These are phyloP conservation scores for Lobosporangium transversale DNA, from an alignment of 192 early-diverging fungal genomes.

Conservation along the genomic window DNA sequence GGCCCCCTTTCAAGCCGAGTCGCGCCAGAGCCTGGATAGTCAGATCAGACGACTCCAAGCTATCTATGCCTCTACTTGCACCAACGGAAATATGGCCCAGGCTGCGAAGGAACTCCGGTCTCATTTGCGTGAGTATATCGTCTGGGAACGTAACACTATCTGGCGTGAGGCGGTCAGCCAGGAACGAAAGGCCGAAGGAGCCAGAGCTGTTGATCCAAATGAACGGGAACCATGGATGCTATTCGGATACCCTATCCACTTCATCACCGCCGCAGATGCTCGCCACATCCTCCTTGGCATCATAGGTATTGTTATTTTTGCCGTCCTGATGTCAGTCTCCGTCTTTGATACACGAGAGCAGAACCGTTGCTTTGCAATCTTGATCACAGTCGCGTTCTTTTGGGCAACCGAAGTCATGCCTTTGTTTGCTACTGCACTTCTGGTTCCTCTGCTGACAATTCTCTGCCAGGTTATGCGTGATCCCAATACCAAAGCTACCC, in stretches of 20 bases:
- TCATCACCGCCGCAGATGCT: constrained; percentile 8
- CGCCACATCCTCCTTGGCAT: constrained; percentile 52
- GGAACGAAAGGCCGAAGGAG: constrained; percentile 63
- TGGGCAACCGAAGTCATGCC: constrained; percentile 89
- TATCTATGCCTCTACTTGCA: constrained; percentile 71
- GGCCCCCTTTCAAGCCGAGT: constrained; percentile 64
- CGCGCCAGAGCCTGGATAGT: constrained; percentile 57
- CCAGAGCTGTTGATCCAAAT: constrained; percentile 45
- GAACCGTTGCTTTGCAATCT: constrained; percentile 88
- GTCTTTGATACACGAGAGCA: constrained; percentile 77
- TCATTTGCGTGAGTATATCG: constrained; percentile 72
- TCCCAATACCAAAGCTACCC: constrained; percentile 30
- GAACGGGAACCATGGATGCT: constrained; percentile 32
- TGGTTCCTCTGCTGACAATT: constrained; percentile 76
- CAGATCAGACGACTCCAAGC: constrained; percentile 65
- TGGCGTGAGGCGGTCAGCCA: constrained; percentile 83
- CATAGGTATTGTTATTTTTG: constrained; percentile 66
- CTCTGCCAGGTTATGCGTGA: constrained; percentile 69
- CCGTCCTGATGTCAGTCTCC: constrained; percentile 62
- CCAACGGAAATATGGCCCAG: constrained; percentile 59
- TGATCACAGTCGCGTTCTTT: constrained; percentile 82
- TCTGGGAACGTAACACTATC: constrained; percentile 80
- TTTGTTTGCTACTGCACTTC: constrained; percentile 74
- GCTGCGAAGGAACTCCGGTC: constrained; percentile 70
- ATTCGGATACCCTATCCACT: constrained; percentile 22